phyloP scores from a whole-genome alignment of 2,329 filamentous ascomycete species.

The Apiospora hydei region DNA sequence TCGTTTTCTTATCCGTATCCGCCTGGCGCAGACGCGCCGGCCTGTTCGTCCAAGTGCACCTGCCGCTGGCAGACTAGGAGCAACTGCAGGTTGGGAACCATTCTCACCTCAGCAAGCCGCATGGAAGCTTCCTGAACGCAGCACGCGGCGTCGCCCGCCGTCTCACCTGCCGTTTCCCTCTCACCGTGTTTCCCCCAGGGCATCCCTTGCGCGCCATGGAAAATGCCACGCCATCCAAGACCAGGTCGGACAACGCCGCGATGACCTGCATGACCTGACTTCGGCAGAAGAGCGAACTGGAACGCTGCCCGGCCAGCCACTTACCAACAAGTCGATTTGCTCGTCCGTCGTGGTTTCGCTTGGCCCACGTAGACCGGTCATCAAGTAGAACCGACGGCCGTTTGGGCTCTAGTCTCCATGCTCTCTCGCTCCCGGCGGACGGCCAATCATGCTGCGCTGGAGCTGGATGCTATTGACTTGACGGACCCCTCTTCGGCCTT shows the following conservation, averaged over 20 bases:
- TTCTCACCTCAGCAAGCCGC: constrained; percentile 13
- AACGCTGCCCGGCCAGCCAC: neutral
- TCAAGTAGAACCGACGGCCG: neutral
- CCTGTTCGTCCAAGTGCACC: neutral
- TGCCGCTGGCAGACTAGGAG: neutral
- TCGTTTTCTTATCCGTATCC: neutral
- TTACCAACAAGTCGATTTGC: neutral
- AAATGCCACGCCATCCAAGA: constrained; percentile 1
- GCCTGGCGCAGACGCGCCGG: neutral
- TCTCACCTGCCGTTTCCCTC: neutral
- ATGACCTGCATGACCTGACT: neutral
- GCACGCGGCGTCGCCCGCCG: neutral
- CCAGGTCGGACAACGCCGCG: neutral
- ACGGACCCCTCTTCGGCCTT: neutral
- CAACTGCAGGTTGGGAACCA: neutral
- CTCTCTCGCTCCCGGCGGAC: neutral
- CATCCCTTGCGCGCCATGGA: neutral
- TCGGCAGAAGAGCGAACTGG: neutral
- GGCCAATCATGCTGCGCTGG: neutral
- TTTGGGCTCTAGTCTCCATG: neutral
- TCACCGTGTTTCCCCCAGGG: neutral
- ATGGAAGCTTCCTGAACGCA: constrained; percentile 15
- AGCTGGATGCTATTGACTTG: neutral
- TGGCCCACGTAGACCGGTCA: neutral
- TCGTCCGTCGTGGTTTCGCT: neutral